These are phyloP conservation scores for Anthracocystis panici-leucophaei DNA, from an alignment of 1,284 basidiomycete genomes.

Conservation along the genomic window DNA sequence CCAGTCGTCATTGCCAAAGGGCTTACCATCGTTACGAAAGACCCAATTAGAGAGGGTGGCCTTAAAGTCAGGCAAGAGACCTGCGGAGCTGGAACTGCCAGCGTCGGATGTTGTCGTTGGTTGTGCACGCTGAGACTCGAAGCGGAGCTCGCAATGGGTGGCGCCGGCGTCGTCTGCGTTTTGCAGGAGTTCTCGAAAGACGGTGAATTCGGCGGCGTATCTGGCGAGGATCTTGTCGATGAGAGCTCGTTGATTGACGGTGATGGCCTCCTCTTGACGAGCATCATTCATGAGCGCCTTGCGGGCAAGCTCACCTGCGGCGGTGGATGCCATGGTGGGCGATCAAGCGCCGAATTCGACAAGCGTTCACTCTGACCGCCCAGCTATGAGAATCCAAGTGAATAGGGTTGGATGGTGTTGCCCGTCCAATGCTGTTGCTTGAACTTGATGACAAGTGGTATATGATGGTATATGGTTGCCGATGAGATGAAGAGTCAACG, in stretches of 20 bases:
- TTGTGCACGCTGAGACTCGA: conserved; percentile 54
- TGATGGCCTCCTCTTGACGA: conserved; percentile 77
- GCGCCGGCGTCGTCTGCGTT: conserved; percentile 95
- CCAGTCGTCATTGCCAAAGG: conserved; percentile 68
- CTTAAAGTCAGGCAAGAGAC: conserved; percentile 66
- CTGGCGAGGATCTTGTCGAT: conserved; percentile 80
- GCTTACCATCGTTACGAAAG: conserved; percentile 83
- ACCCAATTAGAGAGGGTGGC: conserved; percentile 72
- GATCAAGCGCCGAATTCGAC: not conserved
- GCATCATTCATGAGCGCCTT: conserved; percentile 58
- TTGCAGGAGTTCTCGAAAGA: conserved; percentile 91
- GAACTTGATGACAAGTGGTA: not conserved
- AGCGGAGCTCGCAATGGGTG: conserved; percentile 65
- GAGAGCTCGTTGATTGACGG: conserved; percentile 85
- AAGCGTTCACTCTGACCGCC: not conserved
- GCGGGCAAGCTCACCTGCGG: conserved; percentile 44
- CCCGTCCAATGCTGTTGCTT: no score
- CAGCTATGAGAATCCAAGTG: not conserved
- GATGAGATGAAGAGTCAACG: not conserved
- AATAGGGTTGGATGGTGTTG: no score
- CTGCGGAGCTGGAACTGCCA: conserved; percentile 4
- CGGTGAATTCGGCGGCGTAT: conserved; percentile 85
- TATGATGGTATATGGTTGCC: not conserved
- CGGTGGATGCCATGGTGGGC: conserved; percentile 26
- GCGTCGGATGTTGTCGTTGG: conserved; percentile 4